phyloP scores from a whole-genome alignment of 371 early-diverging fungal species.

The Mucor mucedo region DNA sequence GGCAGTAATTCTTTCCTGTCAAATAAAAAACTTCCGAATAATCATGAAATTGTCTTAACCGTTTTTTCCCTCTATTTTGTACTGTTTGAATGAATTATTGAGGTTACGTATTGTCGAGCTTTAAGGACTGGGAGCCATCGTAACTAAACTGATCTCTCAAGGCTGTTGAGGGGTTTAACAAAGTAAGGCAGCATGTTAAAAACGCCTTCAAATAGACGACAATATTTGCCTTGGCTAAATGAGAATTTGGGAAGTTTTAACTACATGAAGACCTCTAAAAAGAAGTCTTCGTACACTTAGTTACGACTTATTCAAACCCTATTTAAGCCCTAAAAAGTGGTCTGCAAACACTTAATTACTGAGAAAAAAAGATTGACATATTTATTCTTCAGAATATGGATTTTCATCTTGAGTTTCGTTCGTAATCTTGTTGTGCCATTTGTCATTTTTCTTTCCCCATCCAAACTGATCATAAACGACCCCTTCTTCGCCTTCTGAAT shows the following conservation, averaged over 20 bases:
- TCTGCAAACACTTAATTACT: no score
- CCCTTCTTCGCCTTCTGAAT: conserved; percentile 2
- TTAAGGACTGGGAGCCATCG: conserved; percentile 8
- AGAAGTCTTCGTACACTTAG: no score
- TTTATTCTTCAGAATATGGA: conserved; percentile 2
- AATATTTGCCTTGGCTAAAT: no score
- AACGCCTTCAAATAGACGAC: no score
- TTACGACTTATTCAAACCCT: no score
- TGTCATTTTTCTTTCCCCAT: conserved; percentile 4
- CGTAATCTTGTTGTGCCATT: conserved; percentile 3
- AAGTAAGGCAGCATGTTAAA: no score
- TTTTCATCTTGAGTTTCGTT: conserved; percentile 1
- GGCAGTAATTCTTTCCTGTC: conserved; percentile 11
- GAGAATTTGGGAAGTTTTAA: no score
- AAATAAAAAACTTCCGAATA: conserved; percentile 13
- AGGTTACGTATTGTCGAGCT: conserved; percentile 11
- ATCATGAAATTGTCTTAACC: conserved; percentile 14
- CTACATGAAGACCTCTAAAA: no score
- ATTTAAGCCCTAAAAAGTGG: no score
- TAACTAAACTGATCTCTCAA: conserved; percentile 9
- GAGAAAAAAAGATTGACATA: background rate
- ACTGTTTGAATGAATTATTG: conserved; percentile 17
- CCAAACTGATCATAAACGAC: conserved; percentile 3
- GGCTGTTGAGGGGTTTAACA: conserved; percentile 1
- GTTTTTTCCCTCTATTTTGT: conserved; percentile 15